A percentile compares a stretch with the other conserved stretches of the same genome.
Evolutionary conservation across 2,329 filamentous ascomycete species (phyloP).

Genomic region (Tolypocladium paradoxum): DNA sequence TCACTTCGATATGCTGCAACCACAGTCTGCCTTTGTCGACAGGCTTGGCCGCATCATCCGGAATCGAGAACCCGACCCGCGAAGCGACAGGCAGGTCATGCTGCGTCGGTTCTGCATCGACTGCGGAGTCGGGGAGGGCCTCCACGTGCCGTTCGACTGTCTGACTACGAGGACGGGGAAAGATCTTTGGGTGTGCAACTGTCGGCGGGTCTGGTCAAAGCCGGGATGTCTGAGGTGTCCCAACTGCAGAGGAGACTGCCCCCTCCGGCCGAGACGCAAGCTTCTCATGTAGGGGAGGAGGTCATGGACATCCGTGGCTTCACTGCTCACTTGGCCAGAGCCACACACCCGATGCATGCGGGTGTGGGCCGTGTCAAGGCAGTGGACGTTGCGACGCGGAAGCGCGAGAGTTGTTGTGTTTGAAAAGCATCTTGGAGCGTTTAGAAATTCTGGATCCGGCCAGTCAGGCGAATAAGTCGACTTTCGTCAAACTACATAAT

Average conservation of each 20-base stretch:
- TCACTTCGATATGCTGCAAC: constrained; percentile 26
- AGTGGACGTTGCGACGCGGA: neutral
- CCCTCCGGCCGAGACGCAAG: constrained; percentile 22
- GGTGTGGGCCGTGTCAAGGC: neutral
- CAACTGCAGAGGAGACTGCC: constrained; percentile 23
- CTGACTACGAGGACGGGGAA: constrained; percentile 25
- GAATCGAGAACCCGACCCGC: constrained; percentile 15
- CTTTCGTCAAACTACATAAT: too few relatives aligned
- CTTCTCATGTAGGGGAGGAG: constrained; percentile 8
- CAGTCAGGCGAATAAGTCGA: too few relatives aligned
- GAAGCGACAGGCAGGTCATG: constrained; percentile 16
- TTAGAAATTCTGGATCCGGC: neutral
- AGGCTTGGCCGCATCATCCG: constrained; percentile 16
- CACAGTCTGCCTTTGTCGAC: constrained; percentile 21
- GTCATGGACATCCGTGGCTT: neutral
- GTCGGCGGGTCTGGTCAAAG: constrained; percentile 25
- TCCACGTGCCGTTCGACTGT: constrained; percentile 26
- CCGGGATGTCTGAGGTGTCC: constrained; percentile 22
- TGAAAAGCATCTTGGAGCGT: too few relatives aligned
- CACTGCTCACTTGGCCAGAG: neutral
- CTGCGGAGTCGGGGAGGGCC: constrained; percentile 26
- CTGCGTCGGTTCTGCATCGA: constrained; percentile 31
- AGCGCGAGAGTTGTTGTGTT: neutral
- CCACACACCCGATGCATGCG: neutral
- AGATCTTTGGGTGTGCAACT: constrained; percentile 29